A percentile compares a stretch with the other conserved stretches of the same genome.
phyloP scores from a whole-genome alignment of 1,284 basidiomycete genomes.

The Ceratobasidium sp. region DNA sequence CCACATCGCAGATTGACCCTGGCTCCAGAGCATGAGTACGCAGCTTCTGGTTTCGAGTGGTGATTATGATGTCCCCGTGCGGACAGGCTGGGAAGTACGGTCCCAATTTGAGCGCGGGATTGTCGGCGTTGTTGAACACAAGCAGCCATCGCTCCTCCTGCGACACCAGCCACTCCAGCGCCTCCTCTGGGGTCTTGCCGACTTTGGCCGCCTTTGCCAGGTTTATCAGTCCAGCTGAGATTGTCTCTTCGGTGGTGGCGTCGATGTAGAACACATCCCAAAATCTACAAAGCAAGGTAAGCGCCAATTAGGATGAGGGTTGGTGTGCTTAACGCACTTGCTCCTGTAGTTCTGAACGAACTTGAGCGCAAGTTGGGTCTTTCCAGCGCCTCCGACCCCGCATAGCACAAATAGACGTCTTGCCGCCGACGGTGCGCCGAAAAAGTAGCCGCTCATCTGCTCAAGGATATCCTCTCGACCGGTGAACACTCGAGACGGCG shows the following conservation, averaged over 20 bases:
- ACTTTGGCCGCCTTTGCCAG: neutral
- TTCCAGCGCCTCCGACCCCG: conserved; percentile 22
- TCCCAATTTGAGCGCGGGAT: neutral
- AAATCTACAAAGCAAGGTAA: neutral
- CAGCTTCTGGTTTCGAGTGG: conserved; percentile 28
- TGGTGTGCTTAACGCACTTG: neutral
- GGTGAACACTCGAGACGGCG: conserved; percentile 7
- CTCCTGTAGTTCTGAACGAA: conserved; percentile 6
- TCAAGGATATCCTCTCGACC: conserved; percentile 3
- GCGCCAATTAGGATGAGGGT: no score
- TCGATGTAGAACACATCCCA: conserved; percentile 20
- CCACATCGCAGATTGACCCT: conserved; percentile 14
- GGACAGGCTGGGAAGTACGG: conserved; percentile 19
- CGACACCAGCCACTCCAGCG: conserved; percentile 28
- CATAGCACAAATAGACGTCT: conserved; percentile 20
- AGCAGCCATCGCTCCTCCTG: conserved; percentile 30
- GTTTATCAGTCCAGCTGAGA: neutral
- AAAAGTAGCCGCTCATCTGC: conserved; percentile 2
- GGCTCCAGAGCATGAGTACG: neutral
- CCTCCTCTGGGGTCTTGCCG: conserved; percentile 9
- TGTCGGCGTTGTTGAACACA: conserved; percentile 20
- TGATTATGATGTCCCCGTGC: conserved; percentile 28
- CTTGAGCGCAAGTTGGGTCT: conserved; percentile 12
- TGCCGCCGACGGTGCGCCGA: neutral
- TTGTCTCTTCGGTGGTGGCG: neutral